These are phyloP conservation scores for Byssochlamys sp. DNA, from an alignment of 2,329 filamentous ascomycete species.

Conservation along the genomic window DNA sequence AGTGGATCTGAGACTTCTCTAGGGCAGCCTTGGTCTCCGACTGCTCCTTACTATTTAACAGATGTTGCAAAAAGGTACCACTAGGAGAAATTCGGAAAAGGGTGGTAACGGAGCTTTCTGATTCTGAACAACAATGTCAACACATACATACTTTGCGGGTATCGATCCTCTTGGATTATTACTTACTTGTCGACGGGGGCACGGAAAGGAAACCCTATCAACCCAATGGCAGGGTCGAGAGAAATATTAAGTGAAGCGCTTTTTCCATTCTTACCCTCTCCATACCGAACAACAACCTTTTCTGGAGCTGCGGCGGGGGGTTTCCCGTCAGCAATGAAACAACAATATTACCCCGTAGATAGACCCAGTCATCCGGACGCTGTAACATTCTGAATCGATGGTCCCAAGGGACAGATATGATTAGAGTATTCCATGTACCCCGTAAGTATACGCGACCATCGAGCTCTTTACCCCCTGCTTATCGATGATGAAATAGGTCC, in stretches of 20 bases:
- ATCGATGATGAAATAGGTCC: background rate
- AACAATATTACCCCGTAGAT: background rate
- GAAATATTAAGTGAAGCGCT: background rate
- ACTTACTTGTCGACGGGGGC: background rate
- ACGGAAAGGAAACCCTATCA: background rate
- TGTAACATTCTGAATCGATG: background rate
- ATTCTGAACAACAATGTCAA: background rate
- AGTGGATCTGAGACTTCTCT: constrained; percentile 8
- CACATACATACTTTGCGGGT: background rate
- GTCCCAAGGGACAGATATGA: background rate
- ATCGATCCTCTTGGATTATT: background rate
- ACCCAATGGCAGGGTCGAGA: background rate
- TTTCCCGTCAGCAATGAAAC: background rate
- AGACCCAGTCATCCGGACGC: background rate
- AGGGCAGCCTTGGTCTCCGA: constrained; percentile 1
- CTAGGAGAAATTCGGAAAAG: background rate
- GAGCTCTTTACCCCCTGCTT: background rate
- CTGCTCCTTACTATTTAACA: background rate
- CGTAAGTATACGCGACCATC: background rate
- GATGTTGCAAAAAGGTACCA: background rate
- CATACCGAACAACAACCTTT: background rate
- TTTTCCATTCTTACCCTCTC: background rate
- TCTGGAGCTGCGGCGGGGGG: background rate
- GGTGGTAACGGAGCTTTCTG: background rate
- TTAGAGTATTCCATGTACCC: background rate